Conservation (phyloP, 495 filamentous ascomycete species). For the Penicillium canescens region DNA sequence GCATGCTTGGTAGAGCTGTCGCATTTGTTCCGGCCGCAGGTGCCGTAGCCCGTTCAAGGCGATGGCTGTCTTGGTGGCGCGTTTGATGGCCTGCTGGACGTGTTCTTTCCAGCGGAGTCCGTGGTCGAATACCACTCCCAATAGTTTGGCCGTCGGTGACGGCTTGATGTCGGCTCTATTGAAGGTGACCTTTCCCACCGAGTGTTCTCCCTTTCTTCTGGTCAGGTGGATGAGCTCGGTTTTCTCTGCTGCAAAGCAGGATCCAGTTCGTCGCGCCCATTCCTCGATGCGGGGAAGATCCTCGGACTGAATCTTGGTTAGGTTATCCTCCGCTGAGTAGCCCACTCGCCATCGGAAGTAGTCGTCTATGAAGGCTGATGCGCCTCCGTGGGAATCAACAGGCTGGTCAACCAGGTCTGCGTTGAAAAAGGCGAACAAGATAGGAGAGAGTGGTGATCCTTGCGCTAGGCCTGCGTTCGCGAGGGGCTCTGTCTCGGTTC, state of each 20-base stretch:
- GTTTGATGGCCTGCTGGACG: too few relatives aligned
- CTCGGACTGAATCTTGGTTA: constrained; percentile 10
- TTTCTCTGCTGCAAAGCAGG: constrained; percentile 23
- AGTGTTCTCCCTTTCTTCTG: constrained; percentile 9
- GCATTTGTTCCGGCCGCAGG: constrained; percentile 21
- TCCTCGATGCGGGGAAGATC: constrained; percentile 16
- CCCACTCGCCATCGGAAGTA: constrained; percentile 21
- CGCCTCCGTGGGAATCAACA: constrained; percentile 14
- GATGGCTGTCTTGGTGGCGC: too few relatives aligned
- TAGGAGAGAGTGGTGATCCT: constrained; percentile 25
- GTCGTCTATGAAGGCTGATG: constrained; percentile 17
- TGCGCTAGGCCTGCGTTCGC: constrained; percentile 27
- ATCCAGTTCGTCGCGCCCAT: constrained; percentile 16
- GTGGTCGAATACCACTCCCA: constrained; percentile 18
- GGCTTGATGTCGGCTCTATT: constrained; percentile 20
- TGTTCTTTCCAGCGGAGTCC: constrained; percentile 18
- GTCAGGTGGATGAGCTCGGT: constrained; percentile 29
- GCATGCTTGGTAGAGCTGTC: constrained; percentile 26
- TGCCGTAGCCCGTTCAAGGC: too few relatives aligned
- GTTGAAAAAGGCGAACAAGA: constrained; percentile 32
- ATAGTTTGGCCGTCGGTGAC: constrained; percentile 15
- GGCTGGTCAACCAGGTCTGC: constrained; percentile 24
- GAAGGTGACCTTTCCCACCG: background rate
- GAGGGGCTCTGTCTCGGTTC: constrained; percentile 5
- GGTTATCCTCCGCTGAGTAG: constrained; percentile 17